Base-by-base conservation (phyloP, 306 rosid genomes). In the Sophora flavescens region DNA sequence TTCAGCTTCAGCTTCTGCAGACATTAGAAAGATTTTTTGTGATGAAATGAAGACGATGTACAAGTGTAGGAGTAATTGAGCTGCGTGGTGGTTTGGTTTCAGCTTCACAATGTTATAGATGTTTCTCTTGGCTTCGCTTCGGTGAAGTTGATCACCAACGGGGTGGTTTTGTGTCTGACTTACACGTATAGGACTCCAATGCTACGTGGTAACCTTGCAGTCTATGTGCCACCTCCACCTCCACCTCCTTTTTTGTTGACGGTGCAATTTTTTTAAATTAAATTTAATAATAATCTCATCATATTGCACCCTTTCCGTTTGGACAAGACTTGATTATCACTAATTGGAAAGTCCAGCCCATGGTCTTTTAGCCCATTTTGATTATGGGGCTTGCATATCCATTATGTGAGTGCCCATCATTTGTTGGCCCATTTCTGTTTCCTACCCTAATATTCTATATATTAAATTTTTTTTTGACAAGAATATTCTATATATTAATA, bases 121-220 rank as follows among this genome's bases (percentile, higher is more conserved):
- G 48, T 42, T 42, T 42, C 48, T 42, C 3, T 42, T 42, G 14
- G 48, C 13, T 54, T 42, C 13, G 41, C 16, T 54, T 66, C 78
- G 75, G 78, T 30, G 80, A 38, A 51, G 48, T 70, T 70, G 73
- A 8, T 42, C 5, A 7, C 12, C 4, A 54, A 74, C n/a, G 44
- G 32, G 70, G 60, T 18, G 6, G 16, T 33, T 12, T 6, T 42
- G 42, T 47, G 39, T n/a, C 8, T 14, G 59, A 48, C 28, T 44
- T 50, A 74, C 96, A 86, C 89, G 91, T 91, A 84, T 63, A 26
- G 28, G 10, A 1, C 18, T 12, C 7, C 3, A 6, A 45, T 47
- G 73, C 62, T 59, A 87, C 91, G 89, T 88, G 91, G 90, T 85
- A 70, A 45, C 74, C 68, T 12, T 68, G 68, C 66, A 82, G 48